Evolutionary conservation across 495 filamentous ascomycete genomes (phyloP).

Genomic region (Annulohypoxylon bovei): DNA sequence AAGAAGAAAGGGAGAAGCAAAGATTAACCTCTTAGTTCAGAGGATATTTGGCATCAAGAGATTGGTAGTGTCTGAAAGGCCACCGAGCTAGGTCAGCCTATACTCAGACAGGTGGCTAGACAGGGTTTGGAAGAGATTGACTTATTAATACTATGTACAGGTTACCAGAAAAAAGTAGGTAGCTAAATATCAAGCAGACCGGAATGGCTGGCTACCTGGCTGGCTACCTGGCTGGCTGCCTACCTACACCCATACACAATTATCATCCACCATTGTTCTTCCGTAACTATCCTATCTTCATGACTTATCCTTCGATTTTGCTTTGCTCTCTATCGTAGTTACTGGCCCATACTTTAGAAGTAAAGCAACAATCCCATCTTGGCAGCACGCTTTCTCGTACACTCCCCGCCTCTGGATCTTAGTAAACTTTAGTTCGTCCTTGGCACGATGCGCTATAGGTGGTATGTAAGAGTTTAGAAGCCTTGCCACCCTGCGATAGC

Average conservation of each 20-base stretch:
- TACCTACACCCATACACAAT: not conserved
- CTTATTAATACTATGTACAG: not conserved
- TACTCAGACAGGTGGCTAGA: not conserved
- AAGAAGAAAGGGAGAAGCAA: not conserved
- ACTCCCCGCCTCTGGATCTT: not conserved
- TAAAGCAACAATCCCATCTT: not conserved
- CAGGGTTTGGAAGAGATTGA: not conserved
- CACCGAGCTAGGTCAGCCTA: not conserved
- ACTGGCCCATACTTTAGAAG: conserved; percentile 3
- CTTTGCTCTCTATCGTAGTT: not conserved
- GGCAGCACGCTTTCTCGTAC: conserved; percentile 36
- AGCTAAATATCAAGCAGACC: not conserved
- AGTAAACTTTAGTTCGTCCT: conserved; percentile 5
- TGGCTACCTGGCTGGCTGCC: too few species aligned
- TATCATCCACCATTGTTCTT: not conserved
- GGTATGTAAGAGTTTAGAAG: not conserved
- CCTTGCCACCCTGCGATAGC: not conserved
- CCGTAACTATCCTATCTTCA: not conserved
- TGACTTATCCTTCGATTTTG: too few species aligned
- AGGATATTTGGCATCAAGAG: not conserved
- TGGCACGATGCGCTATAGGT: not conserved
- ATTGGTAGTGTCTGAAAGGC: too few species aligned
- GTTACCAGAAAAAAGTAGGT: not conserved
- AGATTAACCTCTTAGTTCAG: not conserved
- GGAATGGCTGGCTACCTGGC: not conserved